Evolutionary conservation across 2,329 filamentous ascomycete species (phyloP), one percentile per base, ranked within the genome.

Genomic region (Trichoderma polysporum): DNA sequence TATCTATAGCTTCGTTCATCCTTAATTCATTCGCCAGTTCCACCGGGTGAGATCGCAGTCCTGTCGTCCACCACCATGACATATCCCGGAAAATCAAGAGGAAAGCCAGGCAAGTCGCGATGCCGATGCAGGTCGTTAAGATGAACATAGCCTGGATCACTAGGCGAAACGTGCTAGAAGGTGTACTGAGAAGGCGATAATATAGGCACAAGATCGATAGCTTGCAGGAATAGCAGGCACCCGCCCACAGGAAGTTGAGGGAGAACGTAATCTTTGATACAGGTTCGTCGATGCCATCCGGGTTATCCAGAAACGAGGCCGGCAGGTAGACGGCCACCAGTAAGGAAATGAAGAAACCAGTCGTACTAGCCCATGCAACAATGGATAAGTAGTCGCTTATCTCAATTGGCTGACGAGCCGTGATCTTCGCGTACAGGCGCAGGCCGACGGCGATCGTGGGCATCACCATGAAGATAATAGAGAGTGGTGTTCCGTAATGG

Each of bases 11-110:
- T 50, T 63, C 60, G 25, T 63, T 63, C 60, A 63, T 63, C 17
- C n/a, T 39, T 41, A n/a, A 63, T 63, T n/a, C 9, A 41, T 35
- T 19, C n/a, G 60, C 60, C 25, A 41, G 49, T 8, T 50, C 49
- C 2, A 25, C 25, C 4, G 60, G 60, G 19, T 63, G 60, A 13
- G 47, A 37, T 37, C 52, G 45, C 49, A 63, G 31, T 4, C 60
- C 60, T n/a, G 25, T 63, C n/a, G 60, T 54, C 60, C 60, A 63
- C 60, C 60, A 63, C 60, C 60, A 63, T 25, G 60, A 53, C n/a
- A 63, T 22, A 63, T 63, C 60, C 19, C 35, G 37, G 27, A 63
- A 63, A 2, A 63, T 22, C 13, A 63, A 45, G 27, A 63, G 60
- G n/a, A 63, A 63, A 15, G 49, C 60, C 27, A 63, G 13, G 35